phyloP scores from a whole-genome alignment of 306 rosid species.

The Vachellia collinsii region DNA sequence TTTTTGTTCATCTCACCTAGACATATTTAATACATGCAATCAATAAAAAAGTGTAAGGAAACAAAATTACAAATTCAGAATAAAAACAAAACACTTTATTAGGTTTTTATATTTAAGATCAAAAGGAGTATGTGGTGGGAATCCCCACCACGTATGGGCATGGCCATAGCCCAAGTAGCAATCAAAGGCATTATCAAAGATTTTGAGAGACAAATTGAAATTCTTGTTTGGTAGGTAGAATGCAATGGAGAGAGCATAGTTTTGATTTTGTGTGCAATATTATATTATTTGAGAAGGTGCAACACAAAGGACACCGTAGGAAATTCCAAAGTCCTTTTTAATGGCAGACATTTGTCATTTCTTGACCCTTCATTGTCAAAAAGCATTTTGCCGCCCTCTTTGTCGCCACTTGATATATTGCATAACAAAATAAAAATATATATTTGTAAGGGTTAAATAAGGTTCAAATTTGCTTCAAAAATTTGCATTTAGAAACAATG shows the following conservation, averaged over 20 bases:
- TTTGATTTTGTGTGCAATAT: not conserved
- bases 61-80: too few relatives aligned
- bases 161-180: not conserved
- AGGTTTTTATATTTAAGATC: too few relatives aligned
- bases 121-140: too few relatives aligned
- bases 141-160: not conserved
- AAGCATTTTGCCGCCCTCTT: not conserved
- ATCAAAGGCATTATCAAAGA: not conserved
- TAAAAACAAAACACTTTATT: too few relatives aligned
- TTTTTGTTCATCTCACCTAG: too few relatives aligned
- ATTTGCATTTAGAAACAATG: too few relatives aligned
- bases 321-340: not conserved
- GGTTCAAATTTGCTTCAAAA: too few relatives aligned
- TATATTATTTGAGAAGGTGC: not conserved
- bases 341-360: not conserved
- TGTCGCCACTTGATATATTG: not conserved
- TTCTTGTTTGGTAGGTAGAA: too few relatives aligned
- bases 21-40: too few relatives aligned
- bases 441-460: too few relatives aligned
- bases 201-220: not conserved
- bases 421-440: too few relatives aligned
- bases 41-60: too few relatives aligned
- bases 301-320: not conserved
- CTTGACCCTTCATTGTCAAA: not conserved
- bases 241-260: not conserved